Evolutionary conservation across 1,284 basidiomycete species (phyloP).

Genomic region (Melampsora larici-populina): DNA sequence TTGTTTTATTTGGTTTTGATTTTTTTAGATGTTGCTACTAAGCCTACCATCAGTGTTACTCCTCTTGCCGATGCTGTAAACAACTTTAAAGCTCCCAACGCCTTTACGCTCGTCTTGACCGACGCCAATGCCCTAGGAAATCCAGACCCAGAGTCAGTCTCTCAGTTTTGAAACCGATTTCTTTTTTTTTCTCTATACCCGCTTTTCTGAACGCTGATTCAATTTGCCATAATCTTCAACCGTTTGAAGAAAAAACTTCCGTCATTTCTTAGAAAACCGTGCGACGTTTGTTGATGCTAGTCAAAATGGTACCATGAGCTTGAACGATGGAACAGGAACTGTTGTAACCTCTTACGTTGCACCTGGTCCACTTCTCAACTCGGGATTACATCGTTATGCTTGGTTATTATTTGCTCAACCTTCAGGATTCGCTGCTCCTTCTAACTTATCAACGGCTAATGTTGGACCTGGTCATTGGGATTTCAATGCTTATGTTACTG

Average conservation of each 20-base stretch:
- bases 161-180: too few species aligned
- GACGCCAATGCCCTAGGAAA: slow-evolving; percentile 35
- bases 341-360: slow-evolving; percentile 27
- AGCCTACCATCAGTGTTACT: slow-evolving; percentile 10
- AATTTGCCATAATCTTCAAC: too few species aligned
- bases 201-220: too few species aligned
- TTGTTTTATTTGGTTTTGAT: background rate
- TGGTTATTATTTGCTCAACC: slow-evolving; percentile 29
- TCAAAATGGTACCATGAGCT: background rate
- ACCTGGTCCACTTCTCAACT: slow-evolving; percentile 19
- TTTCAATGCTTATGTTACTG: slow-evolving; percentile 22
- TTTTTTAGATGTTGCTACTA: slow-evolving; percentile 16
- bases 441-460: slow-evolving; percentile 6
- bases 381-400: slow-evolving; percentile 26
- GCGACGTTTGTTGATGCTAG: slow-evolving; percentile 16
- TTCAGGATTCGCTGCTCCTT: slow-evolving; percentile 3
- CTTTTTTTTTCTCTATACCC: too few species aligned
- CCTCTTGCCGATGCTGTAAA: background rate
- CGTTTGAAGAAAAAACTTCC: slow-evolving; percentile 21
- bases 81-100: slow-evolving; percentile 16
- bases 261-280: slow-evolving; percentile 32
- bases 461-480: slow-evolving; percentile 24
- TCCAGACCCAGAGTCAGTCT: slow-evolving; percentile 16
- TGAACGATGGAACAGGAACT: slow-evolving; percentile 25
- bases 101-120: slow-evolving; percentile 29